Conservation (phyloP, 2,329 filamentous ascomycete species). For the Paradendryphiella salina region DNA sequence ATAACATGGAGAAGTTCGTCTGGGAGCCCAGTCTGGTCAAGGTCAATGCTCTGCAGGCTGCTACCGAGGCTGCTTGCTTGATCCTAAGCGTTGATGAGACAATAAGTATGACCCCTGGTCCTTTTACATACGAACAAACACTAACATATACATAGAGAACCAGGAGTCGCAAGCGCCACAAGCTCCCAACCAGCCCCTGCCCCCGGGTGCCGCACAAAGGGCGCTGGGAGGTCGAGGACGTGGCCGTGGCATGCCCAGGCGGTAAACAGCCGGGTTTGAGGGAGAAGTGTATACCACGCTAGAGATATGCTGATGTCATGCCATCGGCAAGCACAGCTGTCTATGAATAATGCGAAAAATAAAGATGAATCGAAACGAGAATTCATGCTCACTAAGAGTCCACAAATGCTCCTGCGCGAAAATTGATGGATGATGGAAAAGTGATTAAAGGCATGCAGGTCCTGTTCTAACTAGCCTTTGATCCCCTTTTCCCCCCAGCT, state of each 20-base stretch:
- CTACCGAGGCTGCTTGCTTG: slow-evolving; percentile 91
- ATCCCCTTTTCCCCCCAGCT: slow-evolving; percentile 31
- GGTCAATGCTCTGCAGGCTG: slow-evolving; percentile 94
- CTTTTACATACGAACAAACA: background rate
- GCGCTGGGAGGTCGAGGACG: slow-evolving; percentile 77
- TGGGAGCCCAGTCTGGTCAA: slow-evolving; percentile 98
- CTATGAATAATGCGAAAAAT: slow-evolving; percentile 39
- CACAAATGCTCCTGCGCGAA: no score
- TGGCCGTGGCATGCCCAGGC: slow-evolving; percentile 74
- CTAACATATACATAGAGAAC: slow-evolving; percentile 62
- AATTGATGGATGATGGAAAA: no score
- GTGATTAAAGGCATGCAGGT: no score
- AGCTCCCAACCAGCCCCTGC: slow-evolving; percentile 70
- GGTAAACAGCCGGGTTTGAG: slow-evolving; percentile 53
- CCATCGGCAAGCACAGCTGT: slow-evolving; percentile 30
- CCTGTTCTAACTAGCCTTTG: slow-evolving; percentile 5
- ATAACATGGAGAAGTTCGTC: slow-evolving; percentile 95
- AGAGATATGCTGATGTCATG: slow-evolving; percentile 21
- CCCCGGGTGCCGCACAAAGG: slow-evolving; percentile 75
- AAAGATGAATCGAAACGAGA: slow-evolving; percentile 8
- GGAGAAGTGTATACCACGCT: slow-evolving; percentile 28
- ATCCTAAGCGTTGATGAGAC: slow-evolving; percentile 98
- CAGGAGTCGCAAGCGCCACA: slow-evolving; percentile 88
- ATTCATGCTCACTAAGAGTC: background rate
- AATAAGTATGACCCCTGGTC: slow-evolving; percentile 65